Percentiles rank a stretch among this genome's conserved stretches.
Evolutionary conservation across 495 filamentous ascomycete genomes (phyloP).

Genomic region (Penicillium lividum): DNA sequence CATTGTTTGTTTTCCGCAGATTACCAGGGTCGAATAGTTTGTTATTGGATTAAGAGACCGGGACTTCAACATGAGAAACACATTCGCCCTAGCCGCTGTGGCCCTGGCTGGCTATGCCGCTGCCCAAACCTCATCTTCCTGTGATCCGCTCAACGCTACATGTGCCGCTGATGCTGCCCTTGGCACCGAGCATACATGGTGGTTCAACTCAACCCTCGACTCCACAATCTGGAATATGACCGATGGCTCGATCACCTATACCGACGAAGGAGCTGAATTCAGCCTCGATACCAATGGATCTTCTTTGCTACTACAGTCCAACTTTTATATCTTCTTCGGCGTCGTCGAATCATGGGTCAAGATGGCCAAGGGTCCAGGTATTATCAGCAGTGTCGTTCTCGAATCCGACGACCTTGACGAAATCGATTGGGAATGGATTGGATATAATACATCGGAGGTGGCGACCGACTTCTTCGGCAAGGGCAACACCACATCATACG

Average conservation of each 20-base stretch:
- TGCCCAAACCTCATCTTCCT: conserved; percentile 56
- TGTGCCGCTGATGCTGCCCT: conserved; percentile 72
- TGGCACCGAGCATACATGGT: conserved; percentile 58
- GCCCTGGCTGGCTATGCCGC: conserved; percentile 28
- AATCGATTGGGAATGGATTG: conserved; percentile 79
- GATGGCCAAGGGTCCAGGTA: conserved; percentile 68
- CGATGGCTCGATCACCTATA: conserved; percentile 56
- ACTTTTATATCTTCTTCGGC: conserved; percentile 86
- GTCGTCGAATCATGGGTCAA: conserved; percentile 71
- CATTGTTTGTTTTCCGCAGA: conserved; percentile 9
- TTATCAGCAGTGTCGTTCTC: conserved; percentile 83
- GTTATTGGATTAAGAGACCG: not conserved
- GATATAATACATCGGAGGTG: conserved; percentile 58
- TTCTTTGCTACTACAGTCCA: conserved; percentile 68
- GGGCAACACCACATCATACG: conserved; percentile 70
- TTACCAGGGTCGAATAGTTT: too few relatives aligned
- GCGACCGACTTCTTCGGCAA: conserved; percentile 96
- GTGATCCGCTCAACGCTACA: conserved; percentile 62
- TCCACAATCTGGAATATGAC: conserved; percentile 63
- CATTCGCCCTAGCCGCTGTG: conserved; percentile 28
- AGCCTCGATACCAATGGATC: conserved; percentile 65
- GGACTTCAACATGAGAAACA: conserved; percentile 28
- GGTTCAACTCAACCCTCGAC: conserved; percentile 60
- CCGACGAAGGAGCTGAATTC: conserved; percentile 64
- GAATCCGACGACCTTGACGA: conserved; percentile 92